Conservation (phyloP, 495 filamentous ascomycete species). For the Parachaetomium inaequale region DNA sequence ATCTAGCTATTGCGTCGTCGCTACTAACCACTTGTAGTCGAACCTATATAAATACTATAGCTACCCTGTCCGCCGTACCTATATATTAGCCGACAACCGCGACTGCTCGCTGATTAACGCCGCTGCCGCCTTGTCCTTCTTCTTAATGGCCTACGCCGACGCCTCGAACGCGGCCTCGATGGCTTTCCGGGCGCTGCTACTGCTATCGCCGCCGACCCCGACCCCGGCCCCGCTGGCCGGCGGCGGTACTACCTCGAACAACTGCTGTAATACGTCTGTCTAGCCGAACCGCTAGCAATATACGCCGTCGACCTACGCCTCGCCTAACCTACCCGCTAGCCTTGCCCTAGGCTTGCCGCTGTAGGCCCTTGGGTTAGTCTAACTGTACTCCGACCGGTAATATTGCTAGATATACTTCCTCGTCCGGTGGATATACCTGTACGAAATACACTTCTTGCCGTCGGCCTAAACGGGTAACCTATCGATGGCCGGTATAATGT, state of each 20-base stretch:
- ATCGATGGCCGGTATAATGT: neutral
- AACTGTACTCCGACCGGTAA: neutral
- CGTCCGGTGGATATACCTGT: neutral
- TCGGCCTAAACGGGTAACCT: neutral
- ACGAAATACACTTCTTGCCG: neutral
- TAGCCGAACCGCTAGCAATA: neutral
- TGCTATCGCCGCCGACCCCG: too few species aligned
- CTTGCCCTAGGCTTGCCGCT: neutral
- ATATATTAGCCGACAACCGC: slow-evolving; percentile 2
- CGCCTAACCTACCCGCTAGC: neutral
- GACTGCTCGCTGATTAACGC: neutral
- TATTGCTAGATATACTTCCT: neutral
- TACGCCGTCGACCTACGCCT: neutral
- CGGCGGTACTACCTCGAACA: neutral
- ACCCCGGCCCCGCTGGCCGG: neutral
- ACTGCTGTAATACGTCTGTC: neutral
- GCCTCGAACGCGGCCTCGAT: neutral
- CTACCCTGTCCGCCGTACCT: neutral
- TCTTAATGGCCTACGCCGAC: neutral
- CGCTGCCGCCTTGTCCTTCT: slow-evolving; percentile 1
- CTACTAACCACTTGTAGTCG: neutral
- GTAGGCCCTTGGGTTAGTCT: neutral
- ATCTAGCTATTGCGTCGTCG: neutral
- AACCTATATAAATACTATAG: neutral
- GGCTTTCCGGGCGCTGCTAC: neutral